Conservation (phyloP, 1,284 basidiomycete genomes). For the Puccinia horiana region DNA sequence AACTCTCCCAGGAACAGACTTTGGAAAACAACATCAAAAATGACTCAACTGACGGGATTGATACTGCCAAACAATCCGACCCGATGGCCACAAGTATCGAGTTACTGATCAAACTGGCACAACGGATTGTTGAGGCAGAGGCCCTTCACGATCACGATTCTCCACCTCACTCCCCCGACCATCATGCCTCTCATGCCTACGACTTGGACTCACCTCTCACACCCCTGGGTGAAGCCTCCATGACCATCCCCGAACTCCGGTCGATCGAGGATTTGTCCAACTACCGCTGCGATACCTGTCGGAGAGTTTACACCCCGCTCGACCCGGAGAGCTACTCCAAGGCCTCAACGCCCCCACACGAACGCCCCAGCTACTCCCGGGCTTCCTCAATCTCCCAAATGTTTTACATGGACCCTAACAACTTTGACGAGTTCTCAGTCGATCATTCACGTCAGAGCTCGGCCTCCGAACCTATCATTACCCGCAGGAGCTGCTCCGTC, state of each 20-base stretch:
- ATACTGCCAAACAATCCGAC: background rate
- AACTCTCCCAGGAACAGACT: background rate
- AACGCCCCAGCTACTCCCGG: slow-evolving; percentile 29
- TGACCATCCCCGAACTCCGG: background rate
- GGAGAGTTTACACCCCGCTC: background rate
- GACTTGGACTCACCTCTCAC: background rate
- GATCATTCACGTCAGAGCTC: slow-evolving; percentile 41
- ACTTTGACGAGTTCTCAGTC: background rate
- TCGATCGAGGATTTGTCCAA: background rate
- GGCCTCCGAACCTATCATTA: slow-evolving; percentile 23
- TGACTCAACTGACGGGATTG: background rate
- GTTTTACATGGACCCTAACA: background rate
- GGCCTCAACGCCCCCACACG: slow-evolving; percentile 32
- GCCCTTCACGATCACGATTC: background rate
- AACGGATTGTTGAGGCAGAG: slow-evolving; percentile 22
- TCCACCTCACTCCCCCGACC: background rate
- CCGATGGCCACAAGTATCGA: background rate
- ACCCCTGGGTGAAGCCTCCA: background rate
- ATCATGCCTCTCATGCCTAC: background rate
- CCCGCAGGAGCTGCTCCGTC: background rate
- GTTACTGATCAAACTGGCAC: slow-evolving; percentile 28
- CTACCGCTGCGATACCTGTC: slow-evolving; percentile 27
- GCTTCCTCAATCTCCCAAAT: slow-evolving; percentile 28
- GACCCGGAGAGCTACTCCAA: slow-evolving; percentile 24
- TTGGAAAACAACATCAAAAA: background rate